Evolutionary conservation across 345 rosid species (phyloP).

Genomic region (Ailanthus altissimus): DNA sequence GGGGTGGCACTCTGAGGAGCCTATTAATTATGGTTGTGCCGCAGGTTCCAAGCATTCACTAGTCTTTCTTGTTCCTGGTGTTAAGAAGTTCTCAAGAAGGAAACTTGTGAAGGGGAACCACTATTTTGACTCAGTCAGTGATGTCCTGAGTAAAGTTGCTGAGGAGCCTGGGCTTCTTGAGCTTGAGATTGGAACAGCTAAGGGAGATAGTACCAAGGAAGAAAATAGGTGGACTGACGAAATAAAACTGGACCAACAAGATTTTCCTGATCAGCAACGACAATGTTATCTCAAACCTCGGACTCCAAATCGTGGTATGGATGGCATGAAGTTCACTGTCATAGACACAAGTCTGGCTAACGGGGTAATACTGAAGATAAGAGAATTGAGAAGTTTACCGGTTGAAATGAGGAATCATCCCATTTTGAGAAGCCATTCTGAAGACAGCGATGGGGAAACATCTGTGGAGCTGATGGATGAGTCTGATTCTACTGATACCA

Average conservation of each 20-base stretch:
- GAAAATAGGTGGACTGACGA: slow-evolving; percentile 24
- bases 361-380: slow-evolving; percentile 34
- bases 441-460: slow-evolving; percentile 34
- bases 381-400: slow-evolving; percentile 49
- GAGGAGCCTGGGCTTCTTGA: slow-evolving; percentile 55
- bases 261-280: slow-evolving; percentile 35
- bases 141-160: slow-evolving; percentile 55
- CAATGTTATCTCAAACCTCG: slow-evolving; percentile 54
- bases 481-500: slow-evolving; percentile 33
- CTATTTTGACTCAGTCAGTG: slow-evolving; percentile 67
- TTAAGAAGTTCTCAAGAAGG: slow-evolving; percentile 71
- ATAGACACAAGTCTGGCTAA: slow-evolving; percentile 54
- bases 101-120: slow-evolving; percentile 71
- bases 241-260: slow-evolving; percentile 34
- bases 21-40: slow-evolving; percentile 37
- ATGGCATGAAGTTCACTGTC: slow-evolving; percentile 45
- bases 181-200: slow-evolving; percentile 35
- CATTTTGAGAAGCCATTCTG: slow-evolving; percentile 32
- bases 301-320: slow-evolving; percentile 18
- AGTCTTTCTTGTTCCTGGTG: slow-evolving; percentile 76
- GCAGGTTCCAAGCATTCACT: slow-evolving; percentile 47
- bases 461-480: slow-evolving; percentile 31
- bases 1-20: slow-evolving; percentile 95
- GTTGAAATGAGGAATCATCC: slow-evolving; percentile 29
- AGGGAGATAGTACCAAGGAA: slow-evolving; percentile 22